Conservation (phyloP, 2,329 filamentous ascomycete species). For the Nothopassalora personata region DNA sequence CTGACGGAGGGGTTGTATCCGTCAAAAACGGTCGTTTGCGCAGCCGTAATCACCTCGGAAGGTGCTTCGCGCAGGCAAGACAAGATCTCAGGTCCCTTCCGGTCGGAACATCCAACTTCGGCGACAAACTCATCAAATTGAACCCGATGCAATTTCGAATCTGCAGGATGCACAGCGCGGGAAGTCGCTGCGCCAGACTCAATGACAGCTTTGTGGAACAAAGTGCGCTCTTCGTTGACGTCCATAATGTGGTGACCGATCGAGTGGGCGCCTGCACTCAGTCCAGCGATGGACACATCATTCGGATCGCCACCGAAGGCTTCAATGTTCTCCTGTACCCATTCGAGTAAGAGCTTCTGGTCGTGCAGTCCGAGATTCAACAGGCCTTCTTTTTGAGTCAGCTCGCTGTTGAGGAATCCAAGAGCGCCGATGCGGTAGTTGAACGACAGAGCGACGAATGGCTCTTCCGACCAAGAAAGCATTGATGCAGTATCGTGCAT, state of each 20-base stretch:
- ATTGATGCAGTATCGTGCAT: conserved; percentile 51
- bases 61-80: conserved; percentile 40
- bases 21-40: conserved; percentile 41
- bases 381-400: conserved; percentile 49
- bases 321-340: conserved; percentile 37
- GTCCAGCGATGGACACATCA: conserved; percentile 26
- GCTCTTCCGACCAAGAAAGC: conserved; percentile 47
- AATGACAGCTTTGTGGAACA: conserved; percentile 45
- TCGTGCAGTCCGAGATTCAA: conserved; percentile 42
- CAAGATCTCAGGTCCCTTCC: conserved; percentile 33
- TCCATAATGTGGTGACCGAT: conserved; percentile 64
- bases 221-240: conserved; percentile 31
- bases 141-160: conserved; percentile 37
- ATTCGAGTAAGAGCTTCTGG: conserved; percentile 39
- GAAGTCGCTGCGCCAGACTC: conserved; percentile 46
- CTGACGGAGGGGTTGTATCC: conserved; percentile 44
- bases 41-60: conserved; percentile 33
- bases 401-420: conserved; percentile 58
- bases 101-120: conserved; percentile 32
- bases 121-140: conserved; percentile 43
- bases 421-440: conserved; percentile 61
- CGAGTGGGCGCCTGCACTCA: conserved; percentile 59
- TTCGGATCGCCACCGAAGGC: conserved; percentile 35
- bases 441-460: conserved; percentile 54
- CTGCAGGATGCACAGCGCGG: conserved; percentile 41